Evolutionary conservation across 352 stramenopile species (phyloP).

Genomic region (Lagenidium giganteum): DNA sequence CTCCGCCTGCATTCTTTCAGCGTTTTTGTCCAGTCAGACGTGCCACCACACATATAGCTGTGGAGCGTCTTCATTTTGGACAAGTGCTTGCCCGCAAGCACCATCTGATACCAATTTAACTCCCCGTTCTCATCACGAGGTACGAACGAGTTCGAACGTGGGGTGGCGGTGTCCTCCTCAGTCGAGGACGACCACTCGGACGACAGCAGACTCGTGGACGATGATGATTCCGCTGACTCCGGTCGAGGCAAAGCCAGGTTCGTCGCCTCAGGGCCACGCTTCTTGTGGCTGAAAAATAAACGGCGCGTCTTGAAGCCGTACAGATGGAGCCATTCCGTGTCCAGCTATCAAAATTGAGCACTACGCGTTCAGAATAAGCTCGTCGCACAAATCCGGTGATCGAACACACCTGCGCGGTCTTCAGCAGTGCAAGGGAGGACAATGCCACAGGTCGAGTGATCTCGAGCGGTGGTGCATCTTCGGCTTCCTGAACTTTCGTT

Average conservation of each 20-base stretch:
- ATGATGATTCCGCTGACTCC: too few species aligned
- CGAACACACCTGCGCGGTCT: too few species aligned
- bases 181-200: slow-evolving; percentile 29
- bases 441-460: slow-evolving; percentile 42
- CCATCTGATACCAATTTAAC: slow-evolving; percentile 40
- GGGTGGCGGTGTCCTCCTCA: slow-evolving; percentile 32
- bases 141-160: too few species aligned
- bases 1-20: too few species aligned
- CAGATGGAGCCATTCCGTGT: slow-evolving; percentile 42
- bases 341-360: too few species aligned
- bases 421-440: slow-evolving; percentile 51
- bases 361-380: too few species aligned
- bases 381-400: too few species aligned
- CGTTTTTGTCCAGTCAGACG: slow-evolving; percentile 35
- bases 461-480: slow-evolving; percentile 28
- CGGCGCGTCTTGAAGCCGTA: slow-evolving; percentile 49
- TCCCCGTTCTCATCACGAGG: too few species aligned
- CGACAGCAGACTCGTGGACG: slow-evolving; percentile 29
- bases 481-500: slow-evolving; percentile 4
- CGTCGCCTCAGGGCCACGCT: too few species aligned
- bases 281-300: slow-evolving; percentile 56
- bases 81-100: slow-evolving; percentile 40
- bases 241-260: too few species aligned
- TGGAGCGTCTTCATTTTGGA: slow-evolving; percentile 32
- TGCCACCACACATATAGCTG: slow-evolving; percentile 56